A percentile compares a stretch with the other conserved stretches of the same genome.
Evolutionary conservation across 2,329 filamentous ascomycete genomes (phyloP).

Genomic region (Neofusicoccum cordaticola): DNA sequence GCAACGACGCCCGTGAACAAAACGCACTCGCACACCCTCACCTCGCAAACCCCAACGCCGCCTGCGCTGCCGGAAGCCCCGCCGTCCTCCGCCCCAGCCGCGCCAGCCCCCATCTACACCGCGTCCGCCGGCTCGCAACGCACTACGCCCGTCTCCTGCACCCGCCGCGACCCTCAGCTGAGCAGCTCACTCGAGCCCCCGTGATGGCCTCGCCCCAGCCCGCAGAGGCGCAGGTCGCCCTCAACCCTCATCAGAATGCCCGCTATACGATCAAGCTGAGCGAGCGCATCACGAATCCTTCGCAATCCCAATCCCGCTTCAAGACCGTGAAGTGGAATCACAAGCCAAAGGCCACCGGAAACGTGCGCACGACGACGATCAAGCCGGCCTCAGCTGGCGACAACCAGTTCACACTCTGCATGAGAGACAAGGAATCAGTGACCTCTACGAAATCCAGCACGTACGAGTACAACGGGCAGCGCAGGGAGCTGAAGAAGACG

Average conservation of each 20-base stretch:
- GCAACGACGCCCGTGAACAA: not conserved
- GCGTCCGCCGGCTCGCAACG: too few relatives aligned
- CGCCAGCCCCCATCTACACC: not conserved
- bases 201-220: conserved; percentile 13
- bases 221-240: not conserved
- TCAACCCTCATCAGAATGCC: conserved; percentile 7
- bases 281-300: conserved; percentile 12
- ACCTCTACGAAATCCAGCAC: conserved; percentile 29
- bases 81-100: not conserved
- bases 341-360: conserved; percentile 38
- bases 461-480: conserved; percentile 41
- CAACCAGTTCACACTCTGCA: conserved; percentile 28
- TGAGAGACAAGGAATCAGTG: conserved; percentile 21
- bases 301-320: not conserved
- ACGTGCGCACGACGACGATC: conserved; percentile 29
- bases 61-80: not conserved
- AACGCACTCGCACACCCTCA: not conserved
- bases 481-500: conserved; percentile 30
- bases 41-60: not conserved
- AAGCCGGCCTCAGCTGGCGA: conserved; percentile 23
- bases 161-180: not conserved
- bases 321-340: conserved; percentile 36
- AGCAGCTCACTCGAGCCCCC: not conserved
- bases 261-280: conserved; percentile 14
- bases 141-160: not conserved